Evolutionary conservation across 176 grass and related monocot genomes (phyloP).

Genomic region (Urochloa ruziziensis): DNA sequence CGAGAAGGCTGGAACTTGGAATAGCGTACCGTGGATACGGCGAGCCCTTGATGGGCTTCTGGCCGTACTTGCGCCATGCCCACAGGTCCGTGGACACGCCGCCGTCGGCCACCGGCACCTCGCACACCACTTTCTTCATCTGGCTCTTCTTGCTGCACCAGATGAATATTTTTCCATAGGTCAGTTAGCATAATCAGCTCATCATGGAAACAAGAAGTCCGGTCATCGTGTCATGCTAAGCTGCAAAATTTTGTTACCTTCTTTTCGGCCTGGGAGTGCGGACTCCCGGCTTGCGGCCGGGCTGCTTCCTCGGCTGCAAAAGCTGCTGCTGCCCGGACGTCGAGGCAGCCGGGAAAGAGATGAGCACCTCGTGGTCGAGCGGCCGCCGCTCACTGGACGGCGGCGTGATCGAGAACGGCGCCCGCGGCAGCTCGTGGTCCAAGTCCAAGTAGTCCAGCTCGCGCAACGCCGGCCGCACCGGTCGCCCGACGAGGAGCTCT

Average conservation of each 20-base stretch:
- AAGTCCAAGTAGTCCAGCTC: constrained; percentile 36
- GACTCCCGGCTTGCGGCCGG: constrained; percentile 24
- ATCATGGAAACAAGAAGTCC: background rate
- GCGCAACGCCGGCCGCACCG: background rate
- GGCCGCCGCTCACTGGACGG: background rate
- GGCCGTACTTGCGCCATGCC: constrained; percentile 98
- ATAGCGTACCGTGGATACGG: constrained; percentile 67
- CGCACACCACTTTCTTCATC: constrained; percentile 78
- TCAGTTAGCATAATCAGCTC: background rate
- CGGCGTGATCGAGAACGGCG: constrained; percentile 39
- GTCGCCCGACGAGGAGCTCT: background rate
- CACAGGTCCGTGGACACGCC: constrained; percentile 65
- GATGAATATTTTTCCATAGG: background rate
- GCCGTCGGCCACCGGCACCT: constrained; percentile 58
- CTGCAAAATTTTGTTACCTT: background rate
- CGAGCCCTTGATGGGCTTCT: constrained; percentile 98
- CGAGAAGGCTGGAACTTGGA: background rate
- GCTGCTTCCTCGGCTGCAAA: background rate
- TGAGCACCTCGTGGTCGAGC: background rate
- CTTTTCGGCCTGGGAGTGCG: constrained; percentile 25
- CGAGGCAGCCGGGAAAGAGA: constrained; percentile 21
- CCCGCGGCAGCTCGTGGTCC: background rate
- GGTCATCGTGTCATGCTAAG: background rate
- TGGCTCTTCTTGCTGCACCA: constrained; percentile 66
- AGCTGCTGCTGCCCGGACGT: constrained; percentile 21